Base-by-base conservation (phyloP, 2,329 filamentous ascomycete genomes). In the Fusarium incarnatum region DNA sequence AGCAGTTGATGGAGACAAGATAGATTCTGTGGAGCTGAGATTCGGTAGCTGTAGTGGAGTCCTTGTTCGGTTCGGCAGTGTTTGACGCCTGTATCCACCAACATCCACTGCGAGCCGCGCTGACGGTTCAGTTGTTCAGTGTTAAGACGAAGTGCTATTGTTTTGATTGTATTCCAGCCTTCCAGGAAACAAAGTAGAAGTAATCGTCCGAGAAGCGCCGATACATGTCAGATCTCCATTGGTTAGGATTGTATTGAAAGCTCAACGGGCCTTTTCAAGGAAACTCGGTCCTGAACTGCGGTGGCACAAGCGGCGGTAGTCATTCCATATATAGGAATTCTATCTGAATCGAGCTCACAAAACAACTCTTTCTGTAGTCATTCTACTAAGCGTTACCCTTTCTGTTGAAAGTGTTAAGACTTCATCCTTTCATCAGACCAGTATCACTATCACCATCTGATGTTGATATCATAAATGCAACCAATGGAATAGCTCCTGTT, bases 91-190 rank as follows among this genome's bases (percentile, higher is more conserved):
- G 69, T 56, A 59, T 67, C 60, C 67, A 70, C 57, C 20, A 64
- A 70, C 50, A 56, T 68, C 60, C 67, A 70, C 62, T 30, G 64
- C 57, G 67, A 74, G 71, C 67, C 69, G 56, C 67, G 56, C 57
- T 56, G 67, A 49, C 32, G 63, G 55, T 28, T 46, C 25, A 65
- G 37, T 34, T 64, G 22, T 47, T 47, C 34, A 27, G 48, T 18
- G 25, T 27, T 1, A 20, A n/a, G 9, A 37, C 6, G 34, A n/a
- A 37, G 34, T n/a, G 34, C 34, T n/a, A 18, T 18, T 11, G 12
- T n/a, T 18, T 6, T n/a, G 16, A 37, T 37, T 11, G 34, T 15
- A 32, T 32, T 3, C 30, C 11, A 28, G 11, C 11, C 27, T 28
- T 28, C 27, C 30, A 32, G 7, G 30, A 8, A 15, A 32, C 13